Percentiles rank a stretch among this genome's conserved stretches.
Conservation (phyloP, 202 grass and related monocot species). For the Bolboschoenoplectus hybrid region DNA sequence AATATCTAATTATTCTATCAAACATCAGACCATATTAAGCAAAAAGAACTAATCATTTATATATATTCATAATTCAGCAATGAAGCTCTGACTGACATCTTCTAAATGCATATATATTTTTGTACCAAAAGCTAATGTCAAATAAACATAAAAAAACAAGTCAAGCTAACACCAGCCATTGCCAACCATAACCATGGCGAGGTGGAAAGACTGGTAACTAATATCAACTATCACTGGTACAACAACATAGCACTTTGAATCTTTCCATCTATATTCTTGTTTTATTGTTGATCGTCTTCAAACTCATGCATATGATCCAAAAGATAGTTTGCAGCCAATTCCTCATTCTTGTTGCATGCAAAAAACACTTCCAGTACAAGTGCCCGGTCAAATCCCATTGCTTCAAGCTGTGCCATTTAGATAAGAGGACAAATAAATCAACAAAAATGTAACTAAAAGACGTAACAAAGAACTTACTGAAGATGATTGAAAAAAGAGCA, state of each 20-base stretch:
- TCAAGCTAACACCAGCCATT: conserved; percentile 29
- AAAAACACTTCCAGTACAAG: conserved; percentile 88
- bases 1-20: neutral
- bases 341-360: conserved; percentile 89
- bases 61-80: conserved; percentile 27
- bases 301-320: conserved; percentile 92
- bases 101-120: conserved; percentile 29
- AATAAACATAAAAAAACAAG: conserved; percentile 28
- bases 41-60: neutral
- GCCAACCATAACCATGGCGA: conserved; percentile 37
- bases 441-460: conserved; percentile 6
- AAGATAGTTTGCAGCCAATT: conserved; percentile 81
- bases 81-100: conserved; percentile 10
- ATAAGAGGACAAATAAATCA: neutral
- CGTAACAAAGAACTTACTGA: neutral
- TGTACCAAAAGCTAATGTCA: conserved; percentile 28
- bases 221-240: conserved; percentile 35
- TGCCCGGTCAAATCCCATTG: conserved; percentile 80
- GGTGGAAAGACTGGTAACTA: conserved; percentile 33
- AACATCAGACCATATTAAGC: neutral
- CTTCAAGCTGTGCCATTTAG: conserved; percentile 65
- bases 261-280: conserved; percentile 35
- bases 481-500: conserved; percentile 20
- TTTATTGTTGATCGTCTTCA: conserved; percentile 55
- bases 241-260: conserved; percentile 39